Conservation (phyloP, 108 stramenopile genomes). For the Fragilaria radians region DNA sequence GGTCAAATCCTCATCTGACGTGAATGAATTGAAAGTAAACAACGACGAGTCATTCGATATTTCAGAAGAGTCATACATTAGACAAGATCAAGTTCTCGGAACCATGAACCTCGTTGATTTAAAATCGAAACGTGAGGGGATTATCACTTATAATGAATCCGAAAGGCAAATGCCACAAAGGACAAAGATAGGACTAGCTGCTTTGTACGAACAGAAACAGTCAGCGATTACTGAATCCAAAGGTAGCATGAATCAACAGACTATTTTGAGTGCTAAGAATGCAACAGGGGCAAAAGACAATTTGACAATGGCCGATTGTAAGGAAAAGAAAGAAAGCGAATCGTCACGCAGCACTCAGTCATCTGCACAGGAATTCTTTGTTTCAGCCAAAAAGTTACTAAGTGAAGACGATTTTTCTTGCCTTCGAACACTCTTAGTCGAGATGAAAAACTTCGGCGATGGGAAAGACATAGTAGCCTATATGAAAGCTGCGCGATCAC, state of each 20-base stretch:
- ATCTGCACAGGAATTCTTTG: not conserved
- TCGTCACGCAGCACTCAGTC: not conserved
- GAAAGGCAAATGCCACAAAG: not conserved
- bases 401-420: conserved; percentile 35
- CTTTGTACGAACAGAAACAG: not conserved
- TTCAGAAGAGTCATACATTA: conserved; percentile 29
- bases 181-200: not conserved
- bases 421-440: conserved; percentile 44
- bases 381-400: not conserved
- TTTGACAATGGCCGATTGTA: not conserved
- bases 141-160: not conserved
- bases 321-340: not conserved
- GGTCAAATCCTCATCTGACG: conserved; percentile 1
- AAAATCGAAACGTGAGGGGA: not conserved
- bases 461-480: conserved; percentile 22
- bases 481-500: conserved; percentile 13
- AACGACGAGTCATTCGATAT: not conserved
- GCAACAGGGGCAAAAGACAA: too few species aligned
- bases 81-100: conserved; percentile 33
- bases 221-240: not conserved
- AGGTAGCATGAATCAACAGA: not conserved
- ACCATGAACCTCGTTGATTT: conserved; percentile 26
- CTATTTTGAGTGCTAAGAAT: not conserved
- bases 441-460: conserved; percentile 56
- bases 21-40: conserved; percentile 12